phyloP scores from a whole-genome alignment of 306 rosid species.

The Macrotyloma uniflorum region DNA sequence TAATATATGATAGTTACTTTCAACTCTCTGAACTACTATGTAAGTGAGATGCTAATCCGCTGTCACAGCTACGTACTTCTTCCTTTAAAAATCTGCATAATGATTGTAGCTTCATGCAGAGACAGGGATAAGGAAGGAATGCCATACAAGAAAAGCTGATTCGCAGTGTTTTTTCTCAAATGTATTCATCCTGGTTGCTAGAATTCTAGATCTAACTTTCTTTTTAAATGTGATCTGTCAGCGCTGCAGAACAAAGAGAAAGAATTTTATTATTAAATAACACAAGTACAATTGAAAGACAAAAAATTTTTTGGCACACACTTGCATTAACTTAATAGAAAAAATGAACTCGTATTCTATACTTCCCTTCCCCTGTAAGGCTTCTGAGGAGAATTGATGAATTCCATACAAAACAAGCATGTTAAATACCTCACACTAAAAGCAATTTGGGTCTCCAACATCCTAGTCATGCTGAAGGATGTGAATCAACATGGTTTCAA shows the following conservation, averaged over 20 bases:
- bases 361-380: background rate
- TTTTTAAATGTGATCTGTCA: slow-evolving; percentile 88
- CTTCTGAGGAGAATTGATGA: slow-evolving; percentile 3
- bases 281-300: slow-evolving; percentile 10
- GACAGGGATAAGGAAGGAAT: slow-evolving; percentile 8
- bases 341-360: background rate
- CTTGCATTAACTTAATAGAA: slow-evolving; percentile 19
- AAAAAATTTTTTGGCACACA: slow-evolving; percentile 18
- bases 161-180: slow-evolving; percentile 27
- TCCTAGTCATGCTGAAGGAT: slow-evolving; percentile 4
- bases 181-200: slow-evolving; percentile 59
- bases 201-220: slow-evolving; percentile 95
- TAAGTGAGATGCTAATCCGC: slow-evolving; percentile 38
- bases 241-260: slow-evolving; percentile 62
- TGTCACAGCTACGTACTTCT: slow-evolving; percentile 20
- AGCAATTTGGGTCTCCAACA: background rate
- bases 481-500: slow-evolving; percentile 8
- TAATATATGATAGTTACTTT: slow-evolving; percentile 30
- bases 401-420: slow-evolving; percentile 15
- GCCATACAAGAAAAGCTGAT: slow-evolving; percentile 28
- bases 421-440: slow-evolving; percentile 1
- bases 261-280: slow-evolving; percentile 12
- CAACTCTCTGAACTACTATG: slow-evolving; percentile 32
- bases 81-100: slow-evolving; percentile 38
- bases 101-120: slow-evolving; percentile 42